Base-by-base conservation (phyloP, 1,284 basidiomycete species). In the Meira miltonrushii region DNA sequence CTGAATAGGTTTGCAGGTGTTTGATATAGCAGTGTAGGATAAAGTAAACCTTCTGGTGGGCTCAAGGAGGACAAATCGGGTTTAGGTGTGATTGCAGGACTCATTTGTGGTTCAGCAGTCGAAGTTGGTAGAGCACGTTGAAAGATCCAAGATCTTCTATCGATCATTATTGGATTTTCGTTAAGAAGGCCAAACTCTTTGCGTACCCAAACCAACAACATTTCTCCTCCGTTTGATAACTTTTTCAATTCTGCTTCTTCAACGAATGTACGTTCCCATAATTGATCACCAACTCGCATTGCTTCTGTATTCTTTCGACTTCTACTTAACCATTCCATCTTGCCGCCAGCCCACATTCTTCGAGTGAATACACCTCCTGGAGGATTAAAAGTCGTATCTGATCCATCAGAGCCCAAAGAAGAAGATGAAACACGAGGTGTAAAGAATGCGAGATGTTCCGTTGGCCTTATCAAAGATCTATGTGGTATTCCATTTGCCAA, bases 1-100 rank as follows among this genome's bases (percentile, higher is more conserved):
- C 74, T 58, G 52, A 75, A 78, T 7, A 75, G 68, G 1, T 59
- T 67, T 0, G 65, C 60, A 28, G 66, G 57, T 6, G 65, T 64
- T 10, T 56, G 55, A 15, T 11, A 8, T 12, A 54, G 15, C n/a
- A n/a, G 11, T 11, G 40, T 46, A 15, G 55, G 40, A 9, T 15
- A 44, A n/a, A 43, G 23, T 19, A 33, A 50, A 25, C 19, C 25
- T 11, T n/a, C 15, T 53, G 51, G 12, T 17, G 15, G 28, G 11
- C 48, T 15, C 28, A 15, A 17, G 11, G 38, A 15, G 12, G 48
- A 23, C 15, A 28, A 10, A 17, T 15, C 17, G 7, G 40, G 40
- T 25, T 19, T 13, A 17, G 40, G 7, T 23, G n/a, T 17, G 7
- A 28, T 13, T 2, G 54, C 38, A n/a, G n/a, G 6, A 15, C 25